Evolutionary conservation across 208 protist genomes (phyloP).

Genomic region (Trypanosoma conorhini): DNA sequence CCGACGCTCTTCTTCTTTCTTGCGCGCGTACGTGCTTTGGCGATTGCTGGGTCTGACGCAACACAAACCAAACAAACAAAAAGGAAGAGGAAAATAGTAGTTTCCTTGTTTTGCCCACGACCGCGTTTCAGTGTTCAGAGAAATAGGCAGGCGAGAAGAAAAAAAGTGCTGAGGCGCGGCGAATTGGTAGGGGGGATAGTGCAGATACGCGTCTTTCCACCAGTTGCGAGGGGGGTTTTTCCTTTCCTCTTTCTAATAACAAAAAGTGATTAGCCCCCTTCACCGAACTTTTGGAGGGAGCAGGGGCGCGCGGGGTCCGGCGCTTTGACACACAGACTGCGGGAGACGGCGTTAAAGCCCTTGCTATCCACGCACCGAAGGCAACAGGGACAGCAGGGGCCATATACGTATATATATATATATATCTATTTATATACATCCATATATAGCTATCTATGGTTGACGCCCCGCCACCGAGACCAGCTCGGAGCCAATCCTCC

Average conservation of each 20-base stretch:
- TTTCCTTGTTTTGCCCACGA: not conserved
- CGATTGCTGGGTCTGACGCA: not conserved
- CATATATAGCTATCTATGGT: constrained; percentile 10
- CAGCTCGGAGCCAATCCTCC: constrained; percentile 21
- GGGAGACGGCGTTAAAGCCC: not conserved
- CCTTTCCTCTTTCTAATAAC: too few relatives aligned
- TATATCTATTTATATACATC: not conserved
- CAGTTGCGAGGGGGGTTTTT: not conserved
- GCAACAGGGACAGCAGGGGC: not conserved
- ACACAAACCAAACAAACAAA: not conserved
- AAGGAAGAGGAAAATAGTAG: not conserved
- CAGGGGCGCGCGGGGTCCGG: not conserved
- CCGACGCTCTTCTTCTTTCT: constrained; percentile 17
- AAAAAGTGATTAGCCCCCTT: not conserved
- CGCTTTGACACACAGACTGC: not conserved
- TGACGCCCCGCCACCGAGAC: constrained; percentile 17
- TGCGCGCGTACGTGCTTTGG: constrained; percentile 29
- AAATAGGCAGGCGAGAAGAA: not conserved
- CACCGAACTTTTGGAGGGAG: not conserved
- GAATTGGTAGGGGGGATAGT: not conserved
- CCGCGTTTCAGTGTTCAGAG: not conserved
- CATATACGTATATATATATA: not conserved
- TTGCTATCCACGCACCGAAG: not conserved
- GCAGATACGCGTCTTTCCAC: not conserved
- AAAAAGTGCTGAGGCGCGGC: not conserved